These are phyloP conservation scores for Hermanozyma aechmeae DNA, from an alignment of 805 yeast genomes.

Conservation along the genomic window DNA sequence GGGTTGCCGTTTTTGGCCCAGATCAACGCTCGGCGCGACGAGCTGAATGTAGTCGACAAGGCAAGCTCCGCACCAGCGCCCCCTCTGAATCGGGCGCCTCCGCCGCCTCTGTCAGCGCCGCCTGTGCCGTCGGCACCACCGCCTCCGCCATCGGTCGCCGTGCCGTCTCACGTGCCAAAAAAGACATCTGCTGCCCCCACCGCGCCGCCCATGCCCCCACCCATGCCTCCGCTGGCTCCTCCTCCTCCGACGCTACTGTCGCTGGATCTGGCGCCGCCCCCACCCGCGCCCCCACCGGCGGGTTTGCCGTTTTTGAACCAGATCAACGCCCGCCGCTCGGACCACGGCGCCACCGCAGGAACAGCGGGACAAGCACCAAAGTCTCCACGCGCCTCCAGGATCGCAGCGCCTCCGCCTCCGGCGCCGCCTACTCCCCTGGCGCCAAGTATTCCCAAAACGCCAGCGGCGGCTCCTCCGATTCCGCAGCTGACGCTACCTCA, in stretches of 20 bases:
- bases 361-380: slow-evolving; percentile 5
- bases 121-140: slow-evolving; percentile 14
- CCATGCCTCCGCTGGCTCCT: slow-evolving; percentile 15
- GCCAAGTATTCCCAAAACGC: slow-evolving; percentile 9
- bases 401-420: slow-evolving; percentile 13
- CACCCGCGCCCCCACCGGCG: slow-evolving; percentile 16
- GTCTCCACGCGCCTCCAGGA: slow-evolving; percentile 7
- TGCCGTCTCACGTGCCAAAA: too few relatives aligned
- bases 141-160: slow-evolving; percentile 12
- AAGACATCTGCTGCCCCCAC: slow-evolving; percentile 10
- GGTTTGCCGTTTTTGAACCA: slow-evolving; percentile 43
- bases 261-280: slow-evolving; percentile 15
- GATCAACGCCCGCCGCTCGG: slow-evolving; percentile 41
- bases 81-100: slow-evolving; percentile 13
- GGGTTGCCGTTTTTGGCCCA: slow-evolving; percentile 51
- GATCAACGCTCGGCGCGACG: slow-evolving; percentile 47
- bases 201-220: slow-evolving; percentile 12
- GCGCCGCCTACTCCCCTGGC: slow-evolving; percentile 9
- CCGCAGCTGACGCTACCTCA: slow-evolving; percentile 9
- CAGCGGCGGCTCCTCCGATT: too few relatives aligned
- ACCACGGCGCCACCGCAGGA: slow-evolving; percentile 28
- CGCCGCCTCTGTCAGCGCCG: slow-evolving; percentile 15
- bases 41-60: slow-evolving; percentile 33
- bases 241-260: too few relatives aligned
- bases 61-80: slow-evolving; percentile 8